Evolutionary conservation across 1,284 basidiomycete genomes (phyloP).

Genomic region (Ceratobasidium sp.): DNA sequence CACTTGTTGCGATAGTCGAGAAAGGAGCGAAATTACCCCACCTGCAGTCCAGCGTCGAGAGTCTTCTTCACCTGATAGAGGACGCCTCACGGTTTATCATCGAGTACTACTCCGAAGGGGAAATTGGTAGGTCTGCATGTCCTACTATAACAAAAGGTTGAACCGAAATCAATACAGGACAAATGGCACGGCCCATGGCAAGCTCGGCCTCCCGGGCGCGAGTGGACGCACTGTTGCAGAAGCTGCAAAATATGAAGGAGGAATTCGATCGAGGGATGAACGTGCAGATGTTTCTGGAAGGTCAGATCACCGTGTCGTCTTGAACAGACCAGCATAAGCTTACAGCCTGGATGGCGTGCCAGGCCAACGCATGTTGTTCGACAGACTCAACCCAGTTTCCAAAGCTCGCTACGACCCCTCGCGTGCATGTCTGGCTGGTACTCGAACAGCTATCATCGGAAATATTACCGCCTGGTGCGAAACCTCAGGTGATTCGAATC

Average conservation of each 20-base stretch:
- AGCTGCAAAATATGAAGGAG: background rate
- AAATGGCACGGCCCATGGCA: background rate
- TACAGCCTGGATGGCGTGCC: background rate
- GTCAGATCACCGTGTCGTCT: background rate
- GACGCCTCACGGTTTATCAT: constrained; percentile 1
- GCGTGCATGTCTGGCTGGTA: background rate
- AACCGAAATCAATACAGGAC: background rate
- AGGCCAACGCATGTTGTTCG: background rate
- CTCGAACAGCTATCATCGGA: background rate
- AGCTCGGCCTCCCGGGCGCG: background rate
- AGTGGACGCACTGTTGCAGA: background rate
- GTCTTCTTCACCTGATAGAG: background rate
- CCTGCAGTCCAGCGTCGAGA: background rate
- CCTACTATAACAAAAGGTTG: background rate
- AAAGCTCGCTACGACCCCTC: background rate
- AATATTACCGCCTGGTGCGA: background rate
- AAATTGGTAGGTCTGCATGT: background rate
- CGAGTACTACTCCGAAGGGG: background rate
- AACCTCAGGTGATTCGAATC: background rate
- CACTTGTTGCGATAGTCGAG: background rate
- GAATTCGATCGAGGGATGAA: background rate
- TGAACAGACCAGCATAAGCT: background rate
- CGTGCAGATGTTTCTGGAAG: background rate
- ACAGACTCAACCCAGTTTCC: background rate
- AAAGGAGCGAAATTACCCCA: background rate